Conservation (phyloP, 2,329 filamentous ascomycete species). For the Botrytis pseudocinerea region DNA sequence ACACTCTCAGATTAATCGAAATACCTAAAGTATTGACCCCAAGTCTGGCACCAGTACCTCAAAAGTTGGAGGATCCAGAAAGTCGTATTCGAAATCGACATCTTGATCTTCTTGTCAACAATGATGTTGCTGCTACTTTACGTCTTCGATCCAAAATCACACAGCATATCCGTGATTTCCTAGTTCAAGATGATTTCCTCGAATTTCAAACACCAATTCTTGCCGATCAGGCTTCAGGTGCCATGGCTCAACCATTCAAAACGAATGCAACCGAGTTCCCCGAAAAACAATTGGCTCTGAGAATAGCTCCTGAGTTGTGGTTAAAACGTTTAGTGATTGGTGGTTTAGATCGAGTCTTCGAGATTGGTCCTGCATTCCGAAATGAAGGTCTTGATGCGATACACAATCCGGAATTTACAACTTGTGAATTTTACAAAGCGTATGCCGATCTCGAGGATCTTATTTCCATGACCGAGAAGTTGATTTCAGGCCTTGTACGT, state of each 20-base stretch:
- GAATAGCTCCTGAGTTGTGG: slow-evolving; percentile 94
- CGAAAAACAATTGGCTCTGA: slow-evolving; percentile 69
- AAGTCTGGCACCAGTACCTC: slow-evolving; percentile 76
- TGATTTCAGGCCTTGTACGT: slow-evolving; percentile 62
- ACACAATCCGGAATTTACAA: slow-evolving; percentile 97
- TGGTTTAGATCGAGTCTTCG: slow-evolving; percentile 84
- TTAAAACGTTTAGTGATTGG: slow-evolving; percentile 89
- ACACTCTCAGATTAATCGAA: slow-evolving; percentile 68
- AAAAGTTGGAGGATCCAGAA: slow-evolving; percentile 67
- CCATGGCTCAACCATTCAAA: slow-evolving; percentile 81
- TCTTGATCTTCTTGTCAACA: slow-evolving; percentile 81
- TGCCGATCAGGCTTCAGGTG: slow-evolving; percentile 79
- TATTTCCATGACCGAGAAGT: slow-evolving; percentile 71
- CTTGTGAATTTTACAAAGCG: slow-evolving; percentile 93
- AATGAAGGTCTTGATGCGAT: slow-evolving; percentile 91
- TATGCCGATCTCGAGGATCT: slow-evolving; percentile 76
- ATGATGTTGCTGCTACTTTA: slow-evolving; percentile 65
- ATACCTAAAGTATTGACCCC: slow-evolving; percentile 75
- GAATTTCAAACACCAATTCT: slow-evolving; percentile 93
- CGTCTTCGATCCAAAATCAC: slow-evolving; percentile 74
- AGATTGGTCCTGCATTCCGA: slow-evolving; percentile 88
- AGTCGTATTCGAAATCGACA: slow-evolving; percentile 76
- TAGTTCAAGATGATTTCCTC: slow-evolving; percentile 71
- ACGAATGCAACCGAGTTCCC: slow-evolving; percentile 77
- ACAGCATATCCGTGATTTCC: slow-evolving; percentile 70